Base-by-base conservation (phyloP, 2,329 filamentous ascomycete genomes). In the Paraphoma sp. region DNA sequence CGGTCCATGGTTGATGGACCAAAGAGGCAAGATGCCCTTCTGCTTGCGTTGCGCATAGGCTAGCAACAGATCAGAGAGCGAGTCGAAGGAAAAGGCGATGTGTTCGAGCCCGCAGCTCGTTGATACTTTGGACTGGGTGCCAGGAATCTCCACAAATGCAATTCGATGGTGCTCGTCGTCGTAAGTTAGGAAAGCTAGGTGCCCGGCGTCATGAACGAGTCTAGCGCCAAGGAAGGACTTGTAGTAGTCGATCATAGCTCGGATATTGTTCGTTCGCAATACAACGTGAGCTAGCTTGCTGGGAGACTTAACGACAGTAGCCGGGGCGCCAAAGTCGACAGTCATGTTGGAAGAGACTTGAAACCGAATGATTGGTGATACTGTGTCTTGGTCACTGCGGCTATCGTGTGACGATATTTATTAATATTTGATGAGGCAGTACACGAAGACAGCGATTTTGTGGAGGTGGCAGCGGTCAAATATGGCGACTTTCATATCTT, bases 151-250 rank as follows among this genome's bases (percentile, higher is more conserved):
- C 16, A 73, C n/a, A 38, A 83, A 70, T 12, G 78, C 81, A 30
- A 82, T 70, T 38, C 81, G 80, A 62, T 83, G 81, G 57, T 83
- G 81, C 62, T 82, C 81, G 0, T 80, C 69, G 62, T 83, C 81
- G 70, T 80, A 83, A 7, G 72, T 71, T 31, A 82, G 56, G 57
- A 82, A 82, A 0, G 75, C 54, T 31, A 78, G 31, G 6, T 40
- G 33, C 1, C 69, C 60, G 42, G 60, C 70, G 33, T 71, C 59
- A 53, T 62, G 63, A 29, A 62, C 56, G 7, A 73, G 56, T 4
- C 55, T 62, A 9, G 71, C 79, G 44, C 75, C 72, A 2, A 80
- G 70, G 51, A 80, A 76, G 3, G 59, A 65, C 43, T 66, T 67
- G 63, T 80, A 81, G 59, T 74, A 81, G 5, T 69, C 57, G 2